Conservation (phyloP, 331 rosid genomes). For the Acacia concinna region DNA sequence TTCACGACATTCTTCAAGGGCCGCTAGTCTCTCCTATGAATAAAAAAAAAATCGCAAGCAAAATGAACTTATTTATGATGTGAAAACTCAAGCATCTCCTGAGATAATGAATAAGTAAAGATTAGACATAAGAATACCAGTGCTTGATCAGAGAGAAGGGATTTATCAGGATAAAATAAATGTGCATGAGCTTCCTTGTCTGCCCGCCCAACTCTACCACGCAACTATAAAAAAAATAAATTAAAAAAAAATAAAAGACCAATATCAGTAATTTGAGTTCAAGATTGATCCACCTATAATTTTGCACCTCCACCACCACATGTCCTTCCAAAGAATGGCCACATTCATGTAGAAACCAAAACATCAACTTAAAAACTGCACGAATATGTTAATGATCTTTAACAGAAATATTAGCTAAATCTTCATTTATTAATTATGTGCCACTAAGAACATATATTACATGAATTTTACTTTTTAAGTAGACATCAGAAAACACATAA, state of each 20-base stretch:
- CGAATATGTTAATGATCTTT: background rate
- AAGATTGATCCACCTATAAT: background rate
- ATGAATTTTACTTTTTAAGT: background rate
- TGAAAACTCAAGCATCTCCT: slow-evolving; percentile 12
- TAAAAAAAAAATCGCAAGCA: slow-evolving; percentile 33
- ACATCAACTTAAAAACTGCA: background rate
- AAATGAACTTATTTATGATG: background rate
- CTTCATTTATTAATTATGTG: background rate
- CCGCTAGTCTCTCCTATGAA: slow-evolving; percentile 85
- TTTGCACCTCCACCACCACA: slow-evolving; percentile 1
- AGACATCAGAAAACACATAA: slow-evolving; percentile 7
- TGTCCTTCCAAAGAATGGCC: background rate
- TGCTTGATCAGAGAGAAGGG: slow-evolving; percentile 76
- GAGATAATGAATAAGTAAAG: slow-evolving; percentile 20
- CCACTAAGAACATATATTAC: background rate
- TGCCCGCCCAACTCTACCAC: slow-evolving; percentile 98
- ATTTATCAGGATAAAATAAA: slow-evolving; percentile 84
- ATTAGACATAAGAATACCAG: slow-evolving; percentile 54
- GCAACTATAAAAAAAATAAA: slow-evolving; percentile 54
- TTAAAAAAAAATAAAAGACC: background rate
- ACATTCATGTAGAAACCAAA: slow-evolving; percentile 8
- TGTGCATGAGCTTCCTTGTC: slow-evolving; percentile 95
- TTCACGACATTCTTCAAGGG: slow-evolving; percentile 91
- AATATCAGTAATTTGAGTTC: background rate
- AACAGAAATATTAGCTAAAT: background rate